Evolutionary conservation across 1,139 yeast species (phyloP).

Genomic region (Debaryomyces fabryi): DNA sequence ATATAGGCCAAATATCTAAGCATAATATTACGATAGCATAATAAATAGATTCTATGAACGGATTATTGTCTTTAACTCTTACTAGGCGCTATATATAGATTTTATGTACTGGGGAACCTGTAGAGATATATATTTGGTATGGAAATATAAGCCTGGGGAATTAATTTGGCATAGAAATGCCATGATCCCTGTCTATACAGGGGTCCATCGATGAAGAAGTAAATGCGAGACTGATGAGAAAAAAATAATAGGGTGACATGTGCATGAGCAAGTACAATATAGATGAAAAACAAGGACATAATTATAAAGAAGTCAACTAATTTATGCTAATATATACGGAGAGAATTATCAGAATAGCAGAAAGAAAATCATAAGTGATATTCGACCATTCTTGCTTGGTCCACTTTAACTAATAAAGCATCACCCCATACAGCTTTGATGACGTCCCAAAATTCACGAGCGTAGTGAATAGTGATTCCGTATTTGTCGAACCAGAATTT

Average conservation of each 20-base stretch:
- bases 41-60: neutral
- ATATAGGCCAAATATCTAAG: neutral
- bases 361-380: conserved; percentile 33
- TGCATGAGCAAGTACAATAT: neutral
- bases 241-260: neutral
- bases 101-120: neutral
- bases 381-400: conserved; percentile 36
- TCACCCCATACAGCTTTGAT: conserved; percentile 68
- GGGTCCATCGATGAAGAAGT: neutral
- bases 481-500: conserved; percentile 50
- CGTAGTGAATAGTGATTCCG: conserved; percentile 63
- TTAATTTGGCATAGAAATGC: neutral
- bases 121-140: neutral
- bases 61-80: neutral
- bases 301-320: neutral
- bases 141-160: neutral
- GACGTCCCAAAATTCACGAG: conserved; percentile 79
- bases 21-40: neutral
- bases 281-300: neutral
- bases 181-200: neutral
- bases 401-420: conserved; percentile 33
- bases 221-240: neutral
- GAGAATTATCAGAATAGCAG: neutral
- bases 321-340: neutral
- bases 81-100: neutral